Evolutionary conservation across 2,329 filamentous ascomycete species (phyloP).

Genomic region (Pestalotiopsis fici): DNA sequence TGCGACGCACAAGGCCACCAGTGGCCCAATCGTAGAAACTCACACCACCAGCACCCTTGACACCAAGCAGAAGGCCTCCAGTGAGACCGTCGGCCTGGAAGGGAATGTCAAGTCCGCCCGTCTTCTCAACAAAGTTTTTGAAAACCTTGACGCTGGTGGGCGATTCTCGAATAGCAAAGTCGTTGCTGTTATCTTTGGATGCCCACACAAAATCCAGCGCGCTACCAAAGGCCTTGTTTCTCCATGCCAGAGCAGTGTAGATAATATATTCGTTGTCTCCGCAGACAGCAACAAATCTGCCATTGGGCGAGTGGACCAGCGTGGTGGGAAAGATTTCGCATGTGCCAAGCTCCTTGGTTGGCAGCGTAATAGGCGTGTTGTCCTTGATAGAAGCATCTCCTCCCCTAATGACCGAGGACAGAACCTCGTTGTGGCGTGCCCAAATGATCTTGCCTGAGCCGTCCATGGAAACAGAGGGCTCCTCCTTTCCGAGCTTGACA

Average conservation of each 20-base stretch:
- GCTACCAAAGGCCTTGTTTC: slow-evolving; percentile 96
- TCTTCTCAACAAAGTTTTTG: slow-evolving; percentile 95
- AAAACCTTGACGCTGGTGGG: slow-evolving; percentile 94
- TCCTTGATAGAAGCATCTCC: slow-evolving; percentile 83
- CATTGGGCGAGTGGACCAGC: slow-evolving; percentile 92
- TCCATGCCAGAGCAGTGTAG: slow-evolving; percentile 93
- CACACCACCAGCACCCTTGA: slow-evolving; percentile 91
- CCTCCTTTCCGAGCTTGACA: slow-evolving; percentile 95
- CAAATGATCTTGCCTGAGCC: slow-evolving; percentile 93
- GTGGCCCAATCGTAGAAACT: slow-evolving; percentile 97
- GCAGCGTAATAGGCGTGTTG: slow-evolving; percentile 79
- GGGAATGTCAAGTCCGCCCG: slow-evolving; percentile 85
- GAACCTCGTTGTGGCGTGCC: slow-evolving; percentile 92
- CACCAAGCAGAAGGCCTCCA: slow-evolving; percentile 87
- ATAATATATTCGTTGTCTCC: slow-evolving; percentile 99
- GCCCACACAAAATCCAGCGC: slow-evolving; percentile 97
- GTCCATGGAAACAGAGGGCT: slow-evolving; percentile 98
- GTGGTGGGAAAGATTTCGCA: slow-evolving; percentile 98
- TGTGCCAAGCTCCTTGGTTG: slow-evolving; percentile 91
- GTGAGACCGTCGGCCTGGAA: slow-evolving; percentile 92
- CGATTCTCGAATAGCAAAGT: slow-evolving; percentile 96
- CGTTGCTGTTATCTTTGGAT: slow-evolving; percentile 95
- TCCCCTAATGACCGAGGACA: slow-evolving; percentile 93
- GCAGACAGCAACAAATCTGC: slow-evolving; percentile 77
- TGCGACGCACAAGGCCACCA: slow-evolving; percentile 84